A percentile compares a stretch with the other conserved stretches of the same genome.
Conservation (phyloP, 2,329 filamentous ascomycete species). For the Aspergillus flavus region DNA sequence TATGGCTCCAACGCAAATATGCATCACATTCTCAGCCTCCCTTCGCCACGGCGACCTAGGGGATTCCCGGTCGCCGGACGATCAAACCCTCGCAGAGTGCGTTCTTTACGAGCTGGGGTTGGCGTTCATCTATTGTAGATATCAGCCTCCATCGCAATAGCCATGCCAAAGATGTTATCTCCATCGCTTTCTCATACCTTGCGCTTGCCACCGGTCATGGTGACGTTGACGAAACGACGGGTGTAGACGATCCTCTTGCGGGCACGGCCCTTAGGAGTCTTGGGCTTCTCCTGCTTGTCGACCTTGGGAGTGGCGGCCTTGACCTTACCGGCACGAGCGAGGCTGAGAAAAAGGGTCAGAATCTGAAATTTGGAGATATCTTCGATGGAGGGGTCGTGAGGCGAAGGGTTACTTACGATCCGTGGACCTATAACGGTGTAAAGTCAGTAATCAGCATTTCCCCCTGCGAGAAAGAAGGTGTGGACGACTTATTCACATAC, state of each 20-base stretch:
- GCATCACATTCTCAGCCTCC: conserved; percentile 9
- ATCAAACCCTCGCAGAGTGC: conserved; percentile 6
- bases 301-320: conserved; percentile 29
- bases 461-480: neutral
- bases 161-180: neutral
- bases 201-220: conserved; percentile 95
- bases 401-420: conserved; percentile 12
- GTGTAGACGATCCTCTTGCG: conserved; percentile 97
- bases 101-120: conserved; percentile 70
- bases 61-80: conserved; percentile 1
- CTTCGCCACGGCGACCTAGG: conserved; percentile 2
- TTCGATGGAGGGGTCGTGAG: neutral
- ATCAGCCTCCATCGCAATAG: neutral
- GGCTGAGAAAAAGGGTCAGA: conserved; percentile 7
- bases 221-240: conserved; percentile 97
- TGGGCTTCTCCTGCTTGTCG: conserved; percentile 74
- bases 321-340: conserved; percentile 30
- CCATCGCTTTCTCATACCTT: conserved; percentile 65
- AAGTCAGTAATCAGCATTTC: conserved; percentile 7
- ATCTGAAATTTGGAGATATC: neutral
- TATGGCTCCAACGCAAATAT: conserved; percentile 10
- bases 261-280: conserved; percentile 94
- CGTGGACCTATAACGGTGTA: conserved; percentile 14
- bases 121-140: conserved; percentile 72
- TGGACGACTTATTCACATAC: conserved; percentile 9